phyloP scores from a whole-genome alignment of 2,329 filamentous ascomycete species.

The Fusarium chaquense region DNA sequence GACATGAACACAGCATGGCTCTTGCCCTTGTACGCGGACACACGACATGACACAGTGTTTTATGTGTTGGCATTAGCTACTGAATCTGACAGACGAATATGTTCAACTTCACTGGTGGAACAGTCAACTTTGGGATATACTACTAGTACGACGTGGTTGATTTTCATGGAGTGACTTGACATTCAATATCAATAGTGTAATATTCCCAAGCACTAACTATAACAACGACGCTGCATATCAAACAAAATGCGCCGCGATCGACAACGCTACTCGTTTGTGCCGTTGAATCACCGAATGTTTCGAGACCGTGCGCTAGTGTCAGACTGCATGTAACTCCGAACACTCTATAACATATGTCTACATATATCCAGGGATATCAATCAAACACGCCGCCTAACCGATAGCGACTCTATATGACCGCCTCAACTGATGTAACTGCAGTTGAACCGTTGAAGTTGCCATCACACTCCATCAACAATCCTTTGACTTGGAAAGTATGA shows the following conservation, averaged over 20 bases:
- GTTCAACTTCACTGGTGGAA: neutral
- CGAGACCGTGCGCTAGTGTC: slow-evolving; percentile 14
- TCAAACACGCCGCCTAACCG: slow-evolving; percentile 23
- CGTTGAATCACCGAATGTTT: slow-evolving; percentile 25
- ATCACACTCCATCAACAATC: slow-evolving; percentile 11
- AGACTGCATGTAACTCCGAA: slow-evolving; percentile 16
- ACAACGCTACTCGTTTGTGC: slow-evolving; percentile 4
- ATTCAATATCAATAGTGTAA: neutral
- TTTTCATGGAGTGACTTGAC: neutral
- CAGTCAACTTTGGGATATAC: neutral
- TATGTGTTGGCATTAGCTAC: slow-evolving; percentile 21
- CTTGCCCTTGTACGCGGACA: slow-evolving; percentile 3
- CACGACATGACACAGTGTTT: slow-evolving; percentile 11
- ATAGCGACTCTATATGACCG: neutral
- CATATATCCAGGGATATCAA: slow-evolving; percentile 35
- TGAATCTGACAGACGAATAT: neutral
- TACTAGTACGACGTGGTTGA: neutral
- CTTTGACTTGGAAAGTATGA: neutral
- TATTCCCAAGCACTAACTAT: neutral
- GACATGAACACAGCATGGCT: slow-evolving; percentile 4
- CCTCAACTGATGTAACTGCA: slow-evolving; percentile 16
- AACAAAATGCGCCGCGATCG: slow-evolving; percentile 25
- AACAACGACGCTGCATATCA: slow-evolving; percentile 8
- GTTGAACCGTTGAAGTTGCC: neutral
- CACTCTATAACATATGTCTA: slow-evolving; percentile 22